phyloP scores from a whole-genome alignment of 2,329 filamentous ascomycete species.

The Colletotrichum tropicale region DNA sequence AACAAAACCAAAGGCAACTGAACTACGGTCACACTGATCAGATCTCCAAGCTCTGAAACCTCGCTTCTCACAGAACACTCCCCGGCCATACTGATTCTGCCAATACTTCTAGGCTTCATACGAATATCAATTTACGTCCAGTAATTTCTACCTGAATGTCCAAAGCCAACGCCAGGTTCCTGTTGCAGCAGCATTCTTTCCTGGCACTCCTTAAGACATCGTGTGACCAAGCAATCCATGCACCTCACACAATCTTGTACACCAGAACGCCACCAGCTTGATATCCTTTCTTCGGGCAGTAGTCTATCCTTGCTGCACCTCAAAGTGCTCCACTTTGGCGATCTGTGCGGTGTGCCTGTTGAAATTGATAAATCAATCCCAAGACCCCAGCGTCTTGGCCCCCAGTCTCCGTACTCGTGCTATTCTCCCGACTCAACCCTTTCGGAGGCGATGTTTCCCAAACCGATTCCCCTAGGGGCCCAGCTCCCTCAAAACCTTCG shows the following conservation, averaged over 20 bases:
- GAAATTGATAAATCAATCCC: slow-evolving; percentile 63
- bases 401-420: slow-evolving; percentile 46
- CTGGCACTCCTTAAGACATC: neutral
- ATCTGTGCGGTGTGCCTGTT: slow-evolving; percentile 59
- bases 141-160: neutral
- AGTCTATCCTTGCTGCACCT: neutral
- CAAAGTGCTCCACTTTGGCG: slow-evolving; percentile 38
- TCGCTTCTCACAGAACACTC: neutral
- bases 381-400: slow-evolving; percentile 60
- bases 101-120: neutral
- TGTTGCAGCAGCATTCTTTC: neutral
- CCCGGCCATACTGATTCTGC: neutral
- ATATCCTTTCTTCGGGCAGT: neutral
- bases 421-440: slow-evolving; percentile 57
- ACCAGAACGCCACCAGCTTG: neutral
- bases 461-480: slow-evolving; percentile 60
- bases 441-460: slow-evolving; percentile 63
- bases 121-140: neutral
- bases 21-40: neutral
- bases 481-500: slow-evolving; percentile 55
- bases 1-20: no score
- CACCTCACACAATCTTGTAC: neutral
- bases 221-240: neutral
- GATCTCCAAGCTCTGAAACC: neutral
- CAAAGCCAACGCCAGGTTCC: neutral